Conservation (phyloP, 2,329 filamentous ascomycete genomes). For the Paracoccidioides brasiliensis region DNA sequence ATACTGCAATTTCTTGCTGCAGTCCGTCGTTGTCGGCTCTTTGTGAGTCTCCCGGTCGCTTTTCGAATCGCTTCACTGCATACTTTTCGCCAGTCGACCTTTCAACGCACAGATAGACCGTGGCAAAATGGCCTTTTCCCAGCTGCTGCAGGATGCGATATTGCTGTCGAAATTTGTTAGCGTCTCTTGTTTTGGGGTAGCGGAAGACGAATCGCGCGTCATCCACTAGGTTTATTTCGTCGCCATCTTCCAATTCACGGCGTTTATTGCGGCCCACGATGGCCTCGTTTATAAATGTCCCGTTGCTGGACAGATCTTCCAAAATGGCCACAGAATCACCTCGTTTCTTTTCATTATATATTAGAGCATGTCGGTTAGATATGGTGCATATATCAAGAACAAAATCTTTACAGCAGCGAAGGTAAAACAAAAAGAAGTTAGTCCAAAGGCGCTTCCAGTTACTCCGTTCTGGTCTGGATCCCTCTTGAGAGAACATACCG, state of each 20-base stretch:
- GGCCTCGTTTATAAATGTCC: conserved; percentile 88
- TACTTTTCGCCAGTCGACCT: conserved; percentile 68
- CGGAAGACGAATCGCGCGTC: conserved; percentile 82
- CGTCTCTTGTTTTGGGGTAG: conserved; percentile 63
- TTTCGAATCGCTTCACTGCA: conserved; percentile 92
- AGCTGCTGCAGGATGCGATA: conserved; percentile 75
- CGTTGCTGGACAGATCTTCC: conserved; percentile 90
- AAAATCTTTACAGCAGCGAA: conserved; percentile 42
- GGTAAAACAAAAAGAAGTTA: not conserved
- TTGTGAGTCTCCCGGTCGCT: conserved; percentile 68
- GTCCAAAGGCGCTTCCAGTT: not conserved
- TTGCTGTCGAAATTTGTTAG: conserved; percentile 70
- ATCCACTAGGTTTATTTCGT: conserved; percentile 78
- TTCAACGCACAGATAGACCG: conserved; percentile 83
- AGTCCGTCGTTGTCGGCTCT: conserved; percentile 71
- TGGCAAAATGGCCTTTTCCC: conserved; percentile 90
- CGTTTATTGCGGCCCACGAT: conserved; percentile 85
- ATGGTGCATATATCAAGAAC: conserved; percentile 64
- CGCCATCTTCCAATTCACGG: conserved; percentile 73
- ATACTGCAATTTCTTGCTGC: conserved; percentile 88
- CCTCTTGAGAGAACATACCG: conserved; percentile 44
- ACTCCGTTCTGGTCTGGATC: too few relatives aligned
- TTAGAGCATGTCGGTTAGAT: conserved; percentile 59
- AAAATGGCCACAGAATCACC: conserved; percentile 56
- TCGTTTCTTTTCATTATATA: conserved; percentile 43